Conservation (phyloP, 805 yeast species). For the Monosporozyma yasuniensis region DNA sequence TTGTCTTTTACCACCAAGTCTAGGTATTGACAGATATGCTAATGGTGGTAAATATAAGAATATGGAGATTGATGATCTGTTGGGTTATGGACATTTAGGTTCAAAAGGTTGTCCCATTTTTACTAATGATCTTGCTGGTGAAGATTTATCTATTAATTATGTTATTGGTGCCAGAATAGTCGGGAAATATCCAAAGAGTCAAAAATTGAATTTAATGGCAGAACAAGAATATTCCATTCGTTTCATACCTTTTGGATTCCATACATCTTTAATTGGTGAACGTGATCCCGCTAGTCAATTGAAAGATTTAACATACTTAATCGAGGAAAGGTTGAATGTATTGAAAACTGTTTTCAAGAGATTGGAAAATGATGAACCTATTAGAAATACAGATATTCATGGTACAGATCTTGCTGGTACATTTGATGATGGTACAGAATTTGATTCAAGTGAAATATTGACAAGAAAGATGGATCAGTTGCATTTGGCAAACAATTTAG, state of each 20-base stretch:
- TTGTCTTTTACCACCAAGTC: conserved; percentile 33
- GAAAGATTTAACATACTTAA: conserved; percentile 6
- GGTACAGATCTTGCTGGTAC: conserved; percentile 26
- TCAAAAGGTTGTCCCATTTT: conserved; percentile 45
- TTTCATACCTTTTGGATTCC: conserved; percentile 25
- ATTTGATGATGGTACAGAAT: conserved; percentile 13
- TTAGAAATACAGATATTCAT: conserved; percentile 14
- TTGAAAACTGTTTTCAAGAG: conserved; percentile 10
- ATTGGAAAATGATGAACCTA: conserved; percentile 10
- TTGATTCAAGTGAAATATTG: conserved; percentile 19
- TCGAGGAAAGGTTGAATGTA: conserved; percentile 12
- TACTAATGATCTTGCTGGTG: conserved; percentile 37
- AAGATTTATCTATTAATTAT: conserved; percentile 36
- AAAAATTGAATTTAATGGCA: conserved; percentile 14
- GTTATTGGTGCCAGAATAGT: conserved; percentile 47
- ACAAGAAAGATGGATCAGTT: conserved; percentile 22
- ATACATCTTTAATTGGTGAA: conserved; percentile 9
- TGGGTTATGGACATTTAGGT: conserved; percentile 50
- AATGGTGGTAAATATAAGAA: conserved; percentile 17
- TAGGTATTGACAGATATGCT: conserved; percentile 30
- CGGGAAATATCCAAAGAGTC: conserved; percentile 32
- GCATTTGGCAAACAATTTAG: conserved; percentile 10
- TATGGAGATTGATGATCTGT: conserved; percentile 29
- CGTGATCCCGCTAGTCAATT: conserved; percentile 8
- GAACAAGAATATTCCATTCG: conserved; percentile 18